Conservation (phyloP, 2,329 filamentous ascomycete genomes). For the Alternaria gaisen region DNA sequence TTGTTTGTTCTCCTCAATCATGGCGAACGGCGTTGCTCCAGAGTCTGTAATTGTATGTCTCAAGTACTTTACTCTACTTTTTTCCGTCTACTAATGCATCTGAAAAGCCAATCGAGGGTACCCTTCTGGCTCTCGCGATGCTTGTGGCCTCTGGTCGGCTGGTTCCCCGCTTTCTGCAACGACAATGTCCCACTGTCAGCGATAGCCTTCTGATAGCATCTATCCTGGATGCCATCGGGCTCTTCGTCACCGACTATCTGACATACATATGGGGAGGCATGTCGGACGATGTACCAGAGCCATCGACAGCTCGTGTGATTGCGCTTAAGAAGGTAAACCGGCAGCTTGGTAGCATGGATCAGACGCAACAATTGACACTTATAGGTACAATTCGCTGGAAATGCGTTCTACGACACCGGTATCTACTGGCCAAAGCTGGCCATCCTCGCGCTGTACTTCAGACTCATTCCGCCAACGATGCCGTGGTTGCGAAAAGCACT, state of each 20-base stretch:
- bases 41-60: conserved; percentile 22
- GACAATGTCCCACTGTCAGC: conserved; percentile 24
- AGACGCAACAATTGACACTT: neutral
- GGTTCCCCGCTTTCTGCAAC: conserved; percentile 25
- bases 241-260: conserved; percentile 31
- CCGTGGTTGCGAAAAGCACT: conserved; percentile 25
- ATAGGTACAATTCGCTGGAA: conserved; percentile 30
- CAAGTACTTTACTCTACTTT: neutral
- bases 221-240: conserved; percentile 25
- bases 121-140: conserved; percentile 18
- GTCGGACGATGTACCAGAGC: conserved; percentile 19
- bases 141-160: conserved; percentile 29
- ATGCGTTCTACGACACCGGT: conserved; percentile 30
- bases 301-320: conserved; percentile 14
- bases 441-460: conserved; percentile 26
- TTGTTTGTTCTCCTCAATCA: neutral
- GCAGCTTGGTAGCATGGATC: neutral
- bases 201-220: conserved; percentile 29
- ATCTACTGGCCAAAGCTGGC: conserved; percentile 32
- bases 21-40: conserved; percentile 18
- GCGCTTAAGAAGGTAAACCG: conserved; percentile 28
- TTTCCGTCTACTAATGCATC: conserved; percentile 4
- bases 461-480: conserved; percentile 28
- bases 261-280: conserved; percentile 33
- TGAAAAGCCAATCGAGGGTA: conserved; percentile 24